Base-by-base conservation (phyloP, 225 moss, liverwort and hornwort genomes). In the Physcomitrellopsis africana region DNA sequence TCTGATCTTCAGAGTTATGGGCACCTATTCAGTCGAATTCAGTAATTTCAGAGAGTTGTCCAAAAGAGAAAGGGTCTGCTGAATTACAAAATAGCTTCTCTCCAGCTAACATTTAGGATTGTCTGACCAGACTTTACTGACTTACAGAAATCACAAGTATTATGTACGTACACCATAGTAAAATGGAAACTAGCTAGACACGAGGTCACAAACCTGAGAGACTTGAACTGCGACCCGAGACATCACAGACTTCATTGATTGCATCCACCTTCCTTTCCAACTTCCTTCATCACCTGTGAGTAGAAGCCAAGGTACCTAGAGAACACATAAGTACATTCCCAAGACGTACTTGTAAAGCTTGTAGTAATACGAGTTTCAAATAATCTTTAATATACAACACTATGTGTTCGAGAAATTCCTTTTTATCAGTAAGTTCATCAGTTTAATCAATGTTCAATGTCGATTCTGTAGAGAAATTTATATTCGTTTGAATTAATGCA, bases 211-310 rank as follows among this genome's bases (percentile, higher is more conserved):
- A 77, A 94, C 96, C 96, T 97, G 94, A 66, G 91, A 94, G 63
- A 94, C 91, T 73, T 89, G 90, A 67, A 94, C 97, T 59, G 93
- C 94, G 83, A 97, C 89, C 76, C 86, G 88, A 79, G 91, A 85
- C 73, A 97, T 69, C 89, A 93, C 84, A 24, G 89, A 80, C 87
- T 88, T 92, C 11, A 89, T 70, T 42, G 91, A 91, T 51, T 91
- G 87, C 83, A 94, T 79, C 94, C 87, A 92, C 61, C 86, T 65
- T 71, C 79, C 86, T 81, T 81, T 94, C 46, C 72, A 89, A 84
- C 75, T 90, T 72, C 81, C 86, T 79, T 91, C 91, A 57, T 87
- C 91, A 77, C 79, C 79, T 79, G 74, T 46, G 57, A 27, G 43
- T 29, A 76, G 55, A 65, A 44, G 68, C 23, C 74, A 69, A 52